Evolutionary conservation across 345 rosid genomes (phyloP).

Genomic region (Draba incana): DNA sequence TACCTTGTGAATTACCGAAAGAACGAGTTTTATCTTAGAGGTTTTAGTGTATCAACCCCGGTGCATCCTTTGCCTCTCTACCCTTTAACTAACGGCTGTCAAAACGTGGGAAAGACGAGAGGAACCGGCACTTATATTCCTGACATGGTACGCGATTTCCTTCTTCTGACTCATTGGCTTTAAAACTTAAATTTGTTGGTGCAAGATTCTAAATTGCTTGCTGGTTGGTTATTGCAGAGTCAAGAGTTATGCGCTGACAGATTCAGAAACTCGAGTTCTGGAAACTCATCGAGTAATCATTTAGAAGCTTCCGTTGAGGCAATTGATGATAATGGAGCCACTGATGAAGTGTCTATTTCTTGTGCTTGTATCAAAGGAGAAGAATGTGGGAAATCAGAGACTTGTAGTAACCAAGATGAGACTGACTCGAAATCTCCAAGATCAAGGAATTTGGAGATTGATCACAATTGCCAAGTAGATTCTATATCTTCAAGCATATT

Average conservation of each 20-base stretch:
- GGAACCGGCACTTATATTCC: conserved; percentile 84
- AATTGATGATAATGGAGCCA: conserved; percentile 24
- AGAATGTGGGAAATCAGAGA: conserved; percentile 28
- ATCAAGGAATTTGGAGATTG: conserved; percentile 40
- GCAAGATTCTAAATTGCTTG: conserved; percentile 26
- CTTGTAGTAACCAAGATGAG: conserved; percentile 29
- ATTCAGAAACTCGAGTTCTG: conserved; percentile 9
- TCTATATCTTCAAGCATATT: conserved; percentile 33
- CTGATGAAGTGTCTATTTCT: conserved; percentile 56
- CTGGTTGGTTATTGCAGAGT: conserved; percentile 49
- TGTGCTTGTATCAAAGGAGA: conserved; percentile 41
- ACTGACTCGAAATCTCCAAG: conserved; percentile 15
- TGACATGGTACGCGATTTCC: conserved; percentile 47
- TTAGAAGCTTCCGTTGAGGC: conserved; percentile 32
- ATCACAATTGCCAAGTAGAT: conserved; percentile 21
- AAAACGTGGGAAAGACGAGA: conserved; percentile 47
- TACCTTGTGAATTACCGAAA: conserved; percentile 38
- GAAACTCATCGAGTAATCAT: conserved; percentile 28
- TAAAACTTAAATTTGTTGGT: neutral
- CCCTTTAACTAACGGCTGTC: conserved; percentile 36
- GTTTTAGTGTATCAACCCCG: conserved; percentile 47
- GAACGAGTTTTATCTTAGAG: conserved; percentile 35
- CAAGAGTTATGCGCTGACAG: conserved; percentile 38
- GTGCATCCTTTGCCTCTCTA: conserved; percentile 35
- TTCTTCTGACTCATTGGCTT: neutral